A percentile compares a stretch with the other conserved stretches of the same genome.
phyloP scores from a whole-genome alignment of 305 asterid genomes.

The Solanum chacoense region DNA sequence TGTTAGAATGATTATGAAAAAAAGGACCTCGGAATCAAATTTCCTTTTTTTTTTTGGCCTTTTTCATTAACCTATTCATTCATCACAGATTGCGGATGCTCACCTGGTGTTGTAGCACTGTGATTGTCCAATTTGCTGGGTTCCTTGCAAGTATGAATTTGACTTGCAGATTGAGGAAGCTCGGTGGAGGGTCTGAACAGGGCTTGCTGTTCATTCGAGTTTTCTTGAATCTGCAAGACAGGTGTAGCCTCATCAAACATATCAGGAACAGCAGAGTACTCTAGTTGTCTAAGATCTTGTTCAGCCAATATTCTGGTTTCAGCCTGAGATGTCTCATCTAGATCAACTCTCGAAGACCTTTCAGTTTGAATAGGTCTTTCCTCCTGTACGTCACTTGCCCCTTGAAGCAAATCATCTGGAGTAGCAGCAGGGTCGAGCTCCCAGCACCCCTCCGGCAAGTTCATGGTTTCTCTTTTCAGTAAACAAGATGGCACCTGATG shows the following conservation, averaged over 20 bases:
- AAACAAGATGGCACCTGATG: constrained; percentile 29
- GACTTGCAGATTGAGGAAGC: neutral
- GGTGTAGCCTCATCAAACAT: neutral
- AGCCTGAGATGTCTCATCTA: neutral
- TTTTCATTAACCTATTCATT: neutral
- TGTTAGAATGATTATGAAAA: neutral
- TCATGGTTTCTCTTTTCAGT: constrained; percentile 18
- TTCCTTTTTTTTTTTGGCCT: neutral
- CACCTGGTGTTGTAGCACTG: neutral
- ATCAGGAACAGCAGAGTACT: neutral
- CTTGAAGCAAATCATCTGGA: constrained; percentile 30
- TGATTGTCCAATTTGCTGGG: neutral
- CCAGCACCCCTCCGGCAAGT: constrained; percentile 20
- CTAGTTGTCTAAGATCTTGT: neutral
- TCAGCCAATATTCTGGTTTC: neutral
- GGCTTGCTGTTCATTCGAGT: neutral
- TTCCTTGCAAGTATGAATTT: neutral
- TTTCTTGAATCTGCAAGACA: neutral
- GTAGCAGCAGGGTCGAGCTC: constrained; percentile 43
- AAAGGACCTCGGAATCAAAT: neutral
- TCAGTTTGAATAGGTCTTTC: neutral
- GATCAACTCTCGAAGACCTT: neutral
- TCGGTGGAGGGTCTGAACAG: neutral
- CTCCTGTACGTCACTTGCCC: constrained; percentile 10
- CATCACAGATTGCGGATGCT: neutral